Percentiles rank a stretch among this genome's conserved stretches.
Evolutionary conservation across 306 rosid genomes (phyloP).

Genomic region (Fragaria ananassa): DNA sequence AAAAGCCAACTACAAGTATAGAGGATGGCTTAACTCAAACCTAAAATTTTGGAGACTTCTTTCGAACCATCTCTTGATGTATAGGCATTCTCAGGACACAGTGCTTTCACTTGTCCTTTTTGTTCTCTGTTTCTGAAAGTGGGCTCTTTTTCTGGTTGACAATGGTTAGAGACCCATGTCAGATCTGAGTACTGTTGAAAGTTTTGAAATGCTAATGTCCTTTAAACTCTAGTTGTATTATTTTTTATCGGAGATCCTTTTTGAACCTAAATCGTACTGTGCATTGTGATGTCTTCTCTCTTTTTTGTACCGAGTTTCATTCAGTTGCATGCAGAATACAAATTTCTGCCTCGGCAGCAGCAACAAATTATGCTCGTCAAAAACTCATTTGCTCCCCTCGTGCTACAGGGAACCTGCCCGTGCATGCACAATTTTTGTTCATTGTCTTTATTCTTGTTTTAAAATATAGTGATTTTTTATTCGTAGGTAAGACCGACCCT

Average conservation of each 20-base stretch:
- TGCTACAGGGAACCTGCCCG: too few relatives aligned
- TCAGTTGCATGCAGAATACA: not conserved
- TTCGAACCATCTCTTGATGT: conserved; percentile 38
- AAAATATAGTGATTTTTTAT: not conserved
- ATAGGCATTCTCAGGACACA: conserved; percentile 31
- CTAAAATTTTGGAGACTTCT: conserved; percentile 60
- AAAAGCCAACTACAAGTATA: conserved; percentile 32
- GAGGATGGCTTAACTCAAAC: conserved; percentile 43
- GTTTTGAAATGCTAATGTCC: conserved; percentile 12
- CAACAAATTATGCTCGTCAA: too few relatives aligned
- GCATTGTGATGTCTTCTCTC: not conserved
- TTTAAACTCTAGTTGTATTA: not conserved
- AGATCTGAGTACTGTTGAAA: conserved; percentile 9
- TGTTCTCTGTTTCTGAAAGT: conserved; percentile 9
- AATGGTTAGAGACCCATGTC: conserved; percentile 9
- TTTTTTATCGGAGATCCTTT: not conserved
- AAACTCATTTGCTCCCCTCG: not conserved
- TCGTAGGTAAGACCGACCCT: not conserved
- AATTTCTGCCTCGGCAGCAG: too few relatives aligned
- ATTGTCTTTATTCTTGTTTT: too few relatives aligned
- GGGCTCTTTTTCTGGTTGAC: conserved; percentile 22
- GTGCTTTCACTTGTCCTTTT: conserved; percentile 22
- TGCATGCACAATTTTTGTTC: too few relatives aligned
- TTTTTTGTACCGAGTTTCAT: not conserved
- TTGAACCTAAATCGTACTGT: not conserved